phyloP scores from a whole-genome alignment of 1,139 yeast species.

The Scheffersomyces illinoinensis region DNA sequence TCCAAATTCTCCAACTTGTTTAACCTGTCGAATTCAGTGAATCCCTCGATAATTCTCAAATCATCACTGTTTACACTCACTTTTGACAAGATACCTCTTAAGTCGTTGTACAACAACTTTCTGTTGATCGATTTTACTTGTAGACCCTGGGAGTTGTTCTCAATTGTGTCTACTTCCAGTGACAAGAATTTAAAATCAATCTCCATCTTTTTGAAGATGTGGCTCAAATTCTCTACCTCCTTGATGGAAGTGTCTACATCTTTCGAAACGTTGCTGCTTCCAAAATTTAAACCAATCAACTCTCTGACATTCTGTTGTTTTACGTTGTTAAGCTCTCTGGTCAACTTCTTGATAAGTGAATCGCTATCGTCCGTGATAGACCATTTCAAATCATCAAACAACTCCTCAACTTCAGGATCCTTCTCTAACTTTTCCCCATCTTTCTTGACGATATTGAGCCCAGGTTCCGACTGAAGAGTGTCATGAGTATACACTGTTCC shows the following conservation, averaged over 20 bases:
- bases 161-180: constrained; percentile 70
- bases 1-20: constrained; percentile 55
- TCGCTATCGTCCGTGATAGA: constrained; percentile 62
- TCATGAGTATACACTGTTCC: constrained; percentile 8
- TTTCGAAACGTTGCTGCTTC: constrained; percentile 29
- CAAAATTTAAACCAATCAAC: constrained; percentile 41
- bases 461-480: constrained; percentile 7
- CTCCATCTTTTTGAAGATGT: constrained; percentile 46
- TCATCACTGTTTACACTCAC: constrained; percentile 65
- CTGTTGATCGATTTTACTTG: constrained; percentile 85
- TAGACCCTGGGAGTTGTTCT: constrained; percentile 75
- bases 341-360: constrained; percentile 55
- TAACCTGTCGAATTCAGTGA: constrained; percentile 51
- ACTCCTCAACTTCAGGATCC: constrained; percentile 58
- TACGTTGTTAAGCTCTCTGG: constrained; percentile 36
- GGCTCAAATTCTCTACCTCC: constrained; percentile 68
- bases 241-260: constrained; percentile 46
- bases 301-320: constrained; percentile 42
- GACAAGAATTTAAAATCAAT: constrained; percentile 47
- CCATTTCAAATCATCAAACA: constrained; percentile 78
- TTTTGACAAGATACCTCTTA: constrained; percentile 65
- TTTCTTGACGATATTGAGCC: constrained; percentile 22
- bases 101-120: constrained; percentile 67
- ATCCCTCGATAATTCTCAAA: constrained; percentile 46
- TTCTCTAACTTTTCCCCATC: constrained; percentile 24